Evolutionary conservation across 345 rosid species (phyloP).

Genomic region (Pistacia vera): DNA sequence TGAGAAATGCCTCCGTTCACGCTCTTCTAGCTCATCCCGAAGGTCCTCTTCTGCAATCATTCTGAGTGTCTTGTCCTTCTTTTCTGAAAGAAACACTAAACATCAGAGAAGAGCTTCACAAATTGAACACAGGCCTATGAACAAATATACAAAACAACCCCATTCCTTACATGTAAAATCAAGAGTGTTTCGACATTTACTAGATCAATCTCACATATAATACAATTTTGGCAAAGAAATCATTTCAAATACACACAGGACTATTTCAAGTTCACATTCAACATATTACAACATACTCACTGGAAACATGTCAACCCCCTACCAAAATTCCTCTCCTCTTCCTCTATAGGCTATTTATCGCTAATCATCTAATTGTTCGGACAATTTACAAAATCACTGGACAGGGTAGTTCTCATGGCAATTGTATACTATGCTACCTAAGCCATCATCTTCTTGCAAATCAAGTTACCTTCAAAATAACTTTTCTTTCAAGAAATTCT

Average conservation of each 20-base stretch:
- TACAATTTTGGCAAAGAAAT: too few relatives aligned
- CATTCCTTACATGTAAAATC: background rate
- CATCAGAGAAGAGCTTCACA: constrained; percentile 10
- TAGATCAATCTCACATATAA: background rate
- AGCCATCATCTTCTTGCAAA: too few relatives aligned
- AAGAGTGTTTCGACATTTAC: background rate
- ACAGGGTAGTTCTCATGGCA: too few relatives aligned
- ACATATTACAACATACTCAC: background rate
- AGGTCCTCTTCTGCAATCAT: constrained; percentile 80
- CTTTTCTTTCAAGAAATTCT: too few relatives aligned
- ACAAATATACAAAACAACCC: background rate
- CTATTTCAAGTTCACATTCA: background rate
- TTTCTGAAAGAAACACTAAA: constrained; percentile 44
- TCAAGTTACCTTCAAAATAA: too few relatives aligned
- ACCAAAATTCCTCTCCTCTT: background rate
- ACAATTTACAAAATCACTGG: too few relatives aligned
- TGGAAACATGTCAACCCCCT: background rate
- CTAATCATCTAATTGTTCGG: too few relatives aligned
- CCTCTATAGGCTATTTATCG: too few relatives aligned
- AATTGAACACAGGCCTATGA: background rate
- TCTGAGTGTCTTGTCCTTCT: constrained; percentile 95
- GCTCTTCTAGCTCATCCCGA: constrained; percentile 87
- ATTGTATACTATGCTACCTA: too few relatives aligned
- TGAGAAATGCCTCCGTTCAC: constrained; percentile 88
- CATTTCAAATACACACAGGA: background rate